A percentile compares a stretch with the other conserved stretches of the same genome.
phyloP scores from a whole-genome alignment of 2,329 filamentous ascomycete genomes.

The Cladosporium phlei region DNA sequence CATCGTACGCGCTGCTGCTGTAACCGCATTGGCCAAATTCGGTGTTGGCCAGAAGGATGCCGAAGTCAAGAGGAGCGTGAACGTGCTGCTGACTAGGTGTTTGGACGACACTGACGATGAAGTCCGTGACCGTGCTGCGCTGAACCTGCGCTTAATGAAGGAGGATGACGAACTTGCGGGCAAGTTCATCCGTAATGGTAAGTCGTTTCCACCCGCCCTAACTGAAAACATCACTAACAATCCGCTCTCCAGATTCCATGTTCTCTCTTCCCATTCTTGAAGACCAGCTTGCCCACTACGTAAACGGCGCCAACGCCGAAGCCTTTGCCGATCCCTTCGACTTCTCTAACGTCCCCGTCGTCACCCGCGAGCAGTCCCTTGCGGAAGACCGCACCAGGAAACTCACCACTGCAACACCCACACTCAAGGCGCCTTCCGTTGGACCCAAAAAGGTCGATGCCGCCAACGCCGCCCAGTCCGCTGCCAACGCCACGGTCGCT shows the following conservation, averaged over 20 bases:
- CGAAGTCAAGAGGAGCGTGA: slow-evolving; percentile 93
- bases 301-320: slow-evolving; percentile 83
- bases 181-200: slow-evolving; percentile 90
- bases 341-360: slow-evolving; percentile 82
- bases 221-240: slow-evolving; percentile 20
- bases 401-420: slow-evolving; percentile 85
- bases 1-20: slow-evolving; percentile 88
- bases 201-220: slow-evolving; percentile 22
- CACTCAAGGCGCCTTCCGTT: slow-evolving; percentile 84
- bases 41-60: slow-evolving; percentile 94
- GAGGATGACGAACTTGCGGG: slow-evolving; percentile 75
- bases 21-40: slow-evolving; percentile 94
- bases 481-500: slow-evolving; percentile 65
- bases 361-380: slow-evolving; percentile 91
- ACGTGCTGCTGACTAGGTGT: slow-evolving; percentile 86
- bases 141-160: slow-evolving; percentile 87
- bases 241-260: slow-evolving; percentile 66
- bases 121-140: slow-evolving; percentile 87
- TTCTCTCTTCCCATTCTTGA: slow-evolving; percentile 93
- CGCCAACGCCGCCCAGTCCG: slow-evolving; percentile 67
- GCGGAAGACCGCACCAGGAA: slow-evolving; percentile 97
- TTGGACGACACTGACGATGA: slow-evolving; percentile 97
- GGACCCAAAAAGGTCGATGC: slow-evolving; percentile 68
- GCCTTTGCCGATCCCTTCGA: slow-evolving; percentile 85
- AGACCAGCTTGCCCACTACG: slow-evolving; percentile 95